Percentiles rank a stretch among this genome's conserved stretches.
Evolutionary conservation across 352 stramenopile species (phyloP).

Genomic region (Globisporangium solare): DNA sequence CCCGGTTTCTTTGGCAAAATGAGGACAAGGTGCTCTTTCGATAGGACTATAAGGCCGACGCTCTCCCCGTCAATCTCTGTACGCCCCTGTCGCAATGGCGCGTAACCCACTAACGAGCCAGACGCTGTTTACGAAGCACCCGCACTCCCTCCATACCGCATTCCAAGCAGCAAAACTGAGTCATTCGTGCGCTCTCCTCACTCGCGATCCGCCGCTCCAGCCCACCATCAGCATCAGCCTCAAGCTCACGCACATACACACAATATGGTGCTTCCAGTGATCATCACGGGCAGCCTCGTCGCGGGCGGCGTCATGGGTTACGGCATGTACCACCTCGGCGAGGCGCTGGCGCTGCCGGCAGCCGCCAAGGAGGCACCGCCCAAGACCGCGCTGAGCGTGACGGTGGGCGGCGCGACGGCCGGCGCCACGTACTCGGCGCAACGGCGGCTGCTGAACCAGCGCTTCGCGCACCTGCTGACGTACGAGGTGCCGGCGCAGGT

Average conservation of each 20-base stretch:
- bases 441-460: conserved; percentile 43
- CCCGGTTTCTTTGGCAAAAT: too few relatives aligned
- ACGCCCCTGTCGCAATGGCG: too few relatives aligned
- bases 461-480: conserved; percentile 57
- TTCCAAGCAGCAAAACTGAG: background rate
- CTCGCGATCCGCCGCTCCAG: background rate
- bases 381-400: conserved; percentile 36
- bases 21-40: too few relatives aligned
- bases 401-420: conserved; percentile 26
- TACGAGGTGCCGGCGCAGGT: conserved; percentile 72
- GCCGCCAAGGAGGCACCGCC: conserved; percentile 24
- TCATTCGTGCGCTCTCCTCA: background rate
- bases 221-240: background rate
- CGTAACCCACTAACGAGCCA: too few relatives aligned
- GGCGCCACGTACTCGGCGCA: conserved; percentile 48
- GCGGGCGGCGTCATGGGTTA: conserved; percentile 46
- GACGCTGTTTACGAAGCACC: background rate
- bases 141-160: background rate
- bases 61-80: too few relatives aligned
- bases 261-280: conserved; percentile 59
- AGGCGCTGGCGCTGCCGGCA: conserved; percentile 35
- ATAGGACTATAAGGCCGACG: too few relatives aligned
- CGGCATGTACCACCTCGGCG: conserved; percentile 64
- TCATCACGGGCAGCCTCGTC: conserved; percentile 50
- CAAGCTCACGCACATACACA: background rate